Conservation (phyloP, 2,329 filamentous ascomycete genomes). For the Trichoderma koningii region DNA sequence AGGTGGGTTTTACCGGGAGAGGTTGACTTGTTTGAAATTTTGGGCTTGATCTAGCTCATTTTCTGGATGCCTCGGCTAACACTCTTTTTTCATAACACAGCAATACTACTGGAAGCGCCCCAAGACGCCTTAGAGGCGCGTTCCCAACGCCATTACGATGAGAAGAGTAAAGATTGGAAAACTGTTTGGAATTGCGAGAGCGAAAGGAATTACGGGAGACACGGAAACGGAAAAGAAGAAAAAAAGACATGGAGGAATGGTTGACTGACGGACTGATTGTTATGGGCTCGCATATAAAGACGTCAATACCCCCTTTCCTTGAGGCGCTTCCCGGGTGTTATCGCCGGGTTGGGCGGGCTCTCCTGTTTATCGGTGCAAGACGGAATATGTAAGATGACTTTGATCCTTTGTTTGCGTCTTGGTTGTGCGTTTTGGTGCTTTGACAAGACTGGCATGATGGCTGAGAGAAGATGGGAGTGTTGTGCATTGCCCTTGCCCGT, state of each 20-base stretch:
- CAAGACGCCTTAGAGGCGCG: conserved; percentile 53
- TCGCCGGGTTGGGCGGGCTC: neutral
- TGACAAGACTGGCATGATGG: conserved; percentile 8
- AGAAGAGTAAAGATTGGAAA: neutral
- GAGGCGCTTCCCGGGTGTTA: neutral
- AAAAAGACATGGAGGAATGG: conserved; percentile 17
- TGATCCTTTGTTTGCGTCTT: neutral
- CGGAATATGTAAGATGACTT: conserved; percentile 21
- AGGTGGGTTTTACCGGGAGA: conserved; percentile 62
- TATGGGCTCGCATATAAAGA: conserved; percentile 25
- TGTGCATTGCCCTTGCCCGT: neutral
- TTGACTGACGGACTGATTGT: conserved; percentile 17
- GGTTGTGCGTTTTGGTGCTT: neutral
- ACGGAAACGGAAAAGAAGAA: neutral
- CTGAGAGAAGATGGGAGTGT: conserved; percentile 6
- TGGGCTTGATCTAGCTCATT: neutral
- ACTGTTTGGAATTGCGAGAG: neutral
- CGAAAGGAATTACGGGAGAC: neutral
- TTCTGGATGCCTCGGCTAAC: conserved; percentile 29
- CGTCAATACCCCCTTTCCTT: conserved; percentile 22
- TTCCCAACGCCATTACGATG: conserved; percentile 5
- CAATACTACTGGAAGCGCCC: conserved; percentile 73
- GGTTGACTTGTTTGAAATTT: neutral
- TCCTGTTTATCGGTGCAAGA: conserved; percentile 19
- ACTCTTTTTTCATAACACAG: conserved; percentile 43